A percentile compares a stretch with the other conserved stretches of the same genome.
phyloP scores from a whole-genome alignment of 768 basidiomycete species.

The Agrocybe pediades region DNA sequence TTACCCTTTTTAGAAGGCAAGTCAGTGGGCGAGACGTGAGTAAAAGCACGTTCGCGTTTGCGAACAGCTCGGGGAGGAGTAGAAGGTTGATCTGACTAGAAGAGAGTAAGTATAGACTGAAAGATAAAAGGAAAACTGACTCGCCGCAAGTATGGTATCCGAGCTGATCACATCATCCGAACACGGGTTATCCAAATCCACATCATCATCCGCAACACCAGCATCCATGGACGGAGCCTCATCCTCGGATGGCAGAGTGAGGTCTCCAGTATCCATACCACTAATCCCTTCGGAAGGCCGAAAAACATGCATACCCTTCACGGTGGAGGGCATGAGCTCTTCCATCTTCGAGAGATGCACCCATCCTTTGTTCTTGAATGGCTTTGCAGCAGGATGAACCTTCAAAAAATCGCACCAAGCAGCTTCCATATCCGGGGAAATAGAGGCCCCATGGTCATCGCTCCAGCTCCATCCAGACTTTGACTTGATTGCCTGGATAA shows the following conservation, averaged over 20 bases:
- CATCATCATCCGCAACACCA: not conserved
- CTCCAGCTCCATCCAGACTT: slow-evolving; percentile 27
- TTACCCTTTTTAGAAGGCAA: not conserved
- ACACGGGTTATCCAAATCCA: not conserved
- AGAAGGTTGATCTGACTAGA: not conserved
- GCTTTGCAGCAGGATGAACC: slow-evolving; percentile 12
- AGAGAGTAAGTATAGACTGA: not conserved
- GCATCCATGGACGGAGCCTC: not conserved
- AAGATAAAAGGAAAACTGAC: not conserved
- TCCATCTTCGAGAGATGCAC: slow-evolving; percentile 15
- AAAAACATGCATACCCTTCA: slow-evolving; percentile 12
- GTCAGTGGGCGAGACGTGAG: not conserved
- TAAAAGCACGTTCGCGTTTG: slow-evolving; percentile 9
- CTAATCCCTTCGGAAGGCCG: slow-evolving; percentile 8
- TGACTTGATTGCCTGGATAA: slow-evolving; percentile 19
- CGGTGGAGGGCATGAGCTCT: slow-evolving; percentile 14
- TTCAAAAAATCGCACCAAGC: slow-evolving; percentile 8
- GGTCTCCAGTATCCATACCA: not conserved
- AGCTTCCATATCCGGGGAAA: slow-evolving; percentile 11
- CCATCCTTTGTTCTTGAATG: slow-evolving; percentile 25
- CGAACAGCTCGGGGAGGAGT: slow-evolving; percentile 4
- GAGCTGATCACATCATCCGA: too few relatives aligned
- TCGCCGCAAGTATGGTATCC: too few relatives aligned
- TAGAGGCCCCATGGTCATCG: slow-evolving; percentile 14
- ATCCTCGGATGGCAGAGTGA: not conserved